Base-by-base conservation (phyloP, 495 filamentous ascomycete genomes). In the Amphirosellinia nigrospora region DNA sequence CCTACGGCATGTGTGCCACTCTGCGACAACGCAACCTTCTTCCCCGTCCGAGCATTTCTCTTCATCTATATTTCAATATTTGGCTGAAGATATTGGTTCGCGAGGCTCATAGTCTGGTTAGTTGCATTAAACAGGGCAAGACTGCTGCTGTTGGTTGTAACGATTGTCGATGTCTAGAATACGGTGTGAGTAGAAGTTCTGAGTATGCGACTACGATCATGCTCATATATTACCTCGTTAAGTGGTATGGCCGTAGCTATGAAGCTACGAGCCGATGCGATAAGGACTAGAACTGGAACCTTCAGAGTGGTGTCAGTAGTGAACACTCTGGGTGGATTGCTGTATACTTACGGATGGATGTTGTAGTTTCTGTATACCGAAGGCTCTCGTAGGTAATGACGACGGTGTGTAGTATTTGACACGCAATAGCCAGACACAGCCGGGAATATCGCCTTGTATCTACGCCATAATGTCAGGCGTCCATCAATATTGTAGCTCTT, bases 31-130 rank as follows among this genome's bases (percentile, higher is more conserved):
- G 16, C 26, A 58, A 38, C 30, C 32, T 58, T 58, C 32, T 58
- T 58, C 32, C 32, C 55, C 55, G 32, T 4, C 32, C 32, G 38
- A 58, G 32, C 55, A 36, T 58, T 58, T 9, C 55, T 21, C 55
- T 58, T 58, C 55, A 38, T 58, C 55, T 32, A 58, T 58, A 21
- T 58, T 58, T 58, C 53, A 38, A 58, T 38, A 58, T 38, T n/a
- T 36, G 55, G 55, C 32, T 58, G 55, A 58, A 38, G 30, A 58
- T 16, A 38, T 58, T 58, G 32, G 55, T 58, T 58, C 28, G 30
- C 55, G 32, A 38, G 15, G 55, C 32, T 58, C 55, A 30, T 53
- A 53, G 13, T 21, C 32, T 58, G 55, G 55, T 19, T 21, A 21
- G 55, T 58, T 38, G 16, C 32, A 58, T 58, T 58, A 11, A 38